Evolutionary conservation across 2,329 filamentous ascomycete genomes (phyloP), one percentile per base, ranked within the genome.

Genomic region (Penicillium sp.): DNA sequence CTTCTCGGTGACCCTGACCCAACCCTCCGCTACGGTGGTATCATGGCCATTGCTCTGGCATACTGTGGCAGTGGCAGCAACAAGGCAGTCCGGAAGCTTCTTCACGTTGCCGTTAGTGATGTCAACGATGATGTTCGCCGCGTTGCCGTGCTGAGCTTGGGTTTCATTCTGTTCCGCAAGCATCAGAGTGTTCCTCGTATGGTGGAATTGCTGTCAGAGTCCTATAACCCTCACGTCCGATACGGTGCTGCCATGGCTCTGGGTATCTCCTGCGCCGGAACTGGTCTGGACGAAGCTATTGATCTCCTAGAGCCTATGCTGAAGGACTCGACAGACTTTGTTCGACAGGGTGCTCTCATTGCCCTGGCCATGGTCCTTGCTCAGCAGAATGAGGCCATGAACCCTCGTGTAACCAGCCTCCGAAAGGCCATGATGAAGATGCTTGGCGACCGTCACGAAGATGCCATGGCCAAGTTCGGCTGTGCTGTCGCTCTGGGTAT

Each of bases 401-500:
- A 97, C 75, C 92, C 94, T 64, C 97, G 97, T 80, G 93, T 97
- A 41, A 85, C 86, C 18, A 84, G 87, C 1, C 92, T 97, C 60
- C 88, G 94, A 64, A 97, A 97, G 79, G 92, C 90, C 3, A 84
- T 99, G 55, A 88, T 91, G 78, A 97, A 96, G 81, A 91, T 97
- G 51, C 86, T 97, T 20, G 86, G 89, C 32, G 94, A 99, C 71
- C 88, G 94, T 46, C 94, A 99, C 64, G 94, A 99, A 73, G 94
- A 99, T 78, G 94, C 94, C 54, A 97, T 99, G 93, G 95, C 94
- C 69, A 99, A 99, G 74, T 99, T 99, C 60, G 94, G 94, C 64
- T 93, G 91, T 62, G 90, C 94, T 39, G 82, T 99, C 21, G 94
- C 94, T 8, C 82, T 99, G 15, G 94, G 94, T 66, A 97, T 99